Conservation (phyloP, 192 early-diverging fungal species). For the Coemansia sp. region DNA sequence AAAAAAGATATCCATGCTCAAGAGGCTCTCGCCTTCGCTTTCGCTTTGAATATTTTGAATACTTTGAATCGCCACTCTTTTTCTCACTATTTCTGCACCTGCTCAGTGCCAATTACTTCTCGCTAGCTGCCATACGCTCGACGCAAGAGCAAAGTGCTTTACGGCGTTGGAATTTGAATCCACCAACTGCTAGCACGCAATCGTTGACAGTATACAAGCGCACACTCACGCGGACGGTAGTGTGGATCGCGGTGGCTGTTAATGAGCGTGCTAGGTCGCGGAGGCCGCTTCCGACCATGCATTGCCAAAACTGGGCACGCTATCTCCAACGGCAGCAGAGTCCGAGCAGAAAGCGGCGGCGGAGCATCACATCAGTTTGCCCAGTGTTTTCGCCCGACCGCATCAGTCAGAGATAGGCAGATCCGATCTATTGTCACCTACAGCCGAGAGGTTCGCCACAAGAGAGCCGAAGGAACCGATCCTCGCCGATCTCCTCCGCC, state of each 20-base stretch:
- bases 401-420: not conserved
- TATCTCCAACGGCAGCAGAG: not conserved
- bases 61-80: not conserved
- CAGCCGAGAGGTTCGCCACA: not conserved
- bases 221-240: not conserved
- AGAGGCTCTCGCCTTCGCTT: not conserved
- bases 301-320: slow-evolving; percentile 7
- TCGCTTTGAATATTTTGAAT: not conserved
- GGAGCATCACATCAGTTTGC: not conserved
- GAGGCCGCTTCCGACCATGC: slow-evolving; percentile 15
- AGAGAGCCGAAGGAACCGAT: not conserved
- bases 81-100: not conserved
- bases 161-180: not conserved
- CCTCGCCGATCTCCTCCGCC: not conserved
- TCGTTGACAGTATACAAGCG: not conserved
- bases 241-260: slow-evolving; percentile 1
- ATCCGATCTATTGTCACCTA: not conserved
- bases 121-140: not conserved
- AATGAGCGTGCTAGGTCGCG: slow-evolving; percentile 14
- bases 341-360: slow-evolving; percentile 9
- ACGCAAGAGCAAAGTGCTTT: not conserved
- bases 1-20: not conserved
- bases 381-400: not conserved
- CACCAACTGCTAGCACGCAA: not conserved
- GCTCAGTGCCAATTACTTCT: not conserved